Evolutionary conservation across 768 basidiomycete species (phyloP), one percentile per base, ranked within the genome.

Genomic region (Stropharia rugosoannulata): DNA sequence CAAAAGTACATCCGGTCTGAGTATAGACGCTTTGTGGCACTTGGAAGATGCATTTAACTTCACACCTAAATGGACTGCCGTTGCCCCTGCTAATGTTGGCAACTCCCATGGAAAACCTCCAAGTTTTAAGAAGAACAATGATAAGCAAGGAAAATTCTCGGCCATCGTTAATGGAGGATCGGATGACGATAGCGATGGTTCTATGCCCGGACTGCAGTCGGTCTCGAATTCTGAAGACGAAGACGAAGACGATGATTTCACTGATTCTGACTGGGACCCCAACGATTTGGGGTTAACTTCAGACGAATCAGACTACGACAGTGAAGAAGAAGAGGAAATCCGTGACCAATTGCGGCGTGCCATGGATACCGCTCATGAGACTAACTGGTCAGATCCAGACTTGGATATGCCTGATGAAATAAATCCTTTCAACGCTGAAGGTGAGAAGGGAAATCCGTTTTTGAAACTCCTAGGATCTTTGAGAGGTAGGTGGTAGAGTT

Each of bases 381-480:
- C 80, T 16, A 86, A 85, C 52, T 85, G 84, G 67, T 75, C 83
- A 48, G 82, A 87, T 63, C 74, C 74, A 29, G 75, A 71, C 13
- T 40, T 54, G 37, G 59, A 68, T 53, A 68, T 68, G 11, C 67
- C 69, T 12, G 65, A 68, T 13, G 73, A 75, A 6, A 73, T 79
- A 4, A 73, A 82, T 50, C 75, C 80, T 47, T 76, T 79, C 45
- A 66, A 74, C 39, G 67, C 75, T 11, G 81, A 84, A 19, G 78
- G 81, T 50, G 74, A 78, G 50, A 86, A 85, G 64, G 81, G 78
- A 16, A 94, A 93, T 64, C 88, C 90, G 0, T 92, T 94, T 68
- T 67, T 93, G 62, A 91, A 86, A 66, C 68, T 92, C 36, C 73
- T 94, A 59, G 85, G 86, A 36, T 86, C 87, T 12, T 67, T 93